Percentiles rank a stretch among this genome's conserved stretches.
These are phyloP conservation scores for Claviceps purpurea DNA, from an alignment of 2,329 filamentous ascomycete species.

Conservation along the genomic window DNA sequence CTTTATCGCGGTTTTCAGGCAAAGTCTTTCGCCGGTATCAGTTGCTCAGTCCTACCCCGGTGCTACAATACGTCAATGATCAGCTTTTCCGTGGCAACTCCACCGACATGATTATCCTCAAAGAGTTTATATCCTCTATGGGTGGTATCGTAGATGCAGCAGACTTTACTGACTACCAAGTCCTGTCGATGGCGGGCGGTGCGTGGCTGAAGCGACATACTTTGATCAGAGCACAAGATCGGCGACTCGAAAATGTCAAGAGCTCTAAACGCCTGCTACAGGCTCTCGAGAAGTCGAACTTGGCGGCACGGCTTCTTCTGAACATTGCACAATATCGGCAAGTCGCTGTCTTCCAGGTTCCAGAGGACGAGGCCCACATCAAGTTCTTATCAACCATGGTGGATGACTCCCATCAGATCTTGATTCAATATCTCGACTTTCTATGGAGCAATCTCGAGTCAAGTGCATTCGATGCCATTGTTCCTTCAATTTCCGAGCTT, in stretches of 20 bases:
- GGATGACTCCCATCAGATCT: slow-evolving; percentile 76
- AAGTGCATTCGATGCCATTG: slow-evolving; percentile 62
- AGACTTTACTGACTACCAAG: slow-evolving; percentile 79
- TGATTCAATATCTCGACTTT: slow-evolving; percentile 81
- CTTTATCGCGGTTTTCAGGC: slow-evolving; percentile 80
- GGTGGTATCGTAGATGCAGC: slow-evolving; percentile 78
- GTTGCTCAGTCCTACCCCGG: slow-evolving; percentile 68
- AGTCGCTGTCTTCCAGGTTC: slow-evolving; percentile 64
- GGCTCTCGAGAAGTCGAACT: slow-evolving; percentile 61
- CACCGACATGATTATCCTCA: slow-evolving; percentile 80
- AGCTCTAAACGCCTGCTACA: slow-evolving; percentile 71
- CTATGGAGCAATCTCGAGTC: slow-evolving; percentile 65
- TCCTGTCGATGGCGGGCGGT: slow-evolving; percentile 74
- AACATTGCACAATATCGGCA: slow-evolving; percentile 83
- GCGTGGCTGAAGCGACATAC: slow-evolving; percentile 67
- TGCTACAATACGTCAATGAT: slow-evolving; percentile 79
- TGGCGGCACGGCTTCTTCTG: slow-evolving; percentile 75
- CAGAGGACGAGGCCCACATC: slow-evolving; percentile 63
- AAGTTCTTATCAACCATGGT: slow-evolving; percentile 81
- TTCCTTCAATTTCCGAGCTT: slow-evolving; percentile 62
- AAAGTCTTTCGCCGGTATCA: slow-evolving; percentile 79
- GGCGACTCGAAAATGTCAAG: slow-evolving; percentile 59
- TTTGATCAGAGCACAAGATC: slow-evolving; percentile 67
- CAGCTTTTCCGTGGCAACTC: slow-evolving; percentile 74
- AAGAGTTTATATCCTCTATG: slow-evolving; percentile 86